Percentiles rank a stretch among this genome's conserved stretches.
phyloP scores from a whole-genome alignment of 78 protist species.

The Dictyostelium firmibasis region DNA sequence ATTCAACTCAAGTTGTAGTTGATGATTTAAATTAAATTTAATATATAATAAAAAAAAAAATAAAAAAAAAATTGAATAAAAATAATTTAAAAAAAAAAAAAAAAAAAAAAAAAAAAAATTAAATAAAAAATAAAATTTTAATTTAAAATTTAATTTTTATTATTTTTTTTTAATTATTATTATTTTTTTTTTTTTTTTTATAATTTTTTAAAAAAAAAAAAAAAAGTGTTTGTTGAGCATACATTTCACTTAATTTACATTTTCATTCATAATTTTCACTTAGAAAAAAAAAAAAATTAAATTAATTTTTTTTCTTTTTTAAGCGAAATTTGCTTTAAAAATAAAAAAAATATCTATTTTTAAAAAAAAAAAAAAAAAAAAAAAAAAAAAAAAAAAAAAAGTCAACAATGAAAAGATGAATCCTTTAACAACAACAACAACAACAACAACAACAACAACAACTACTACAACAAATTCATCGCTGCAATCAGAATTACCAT shows the following conservation, averaged over 20 bases:
- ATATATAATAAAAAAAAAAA: background rate
- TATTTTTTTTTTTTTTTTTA: no score
- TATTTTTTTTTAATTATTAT: no score
- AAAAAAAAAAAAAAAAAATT: background rate
- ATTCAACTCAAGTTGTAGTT: slow-evolving; percentile 4
- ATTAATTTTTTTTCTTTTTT: no score
- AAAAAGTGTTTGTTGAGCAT: background rate
- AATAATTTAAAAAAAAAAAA: background rate
- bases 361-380: background rate
- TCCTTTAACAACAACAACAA: background rate
- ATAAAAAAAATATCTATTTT: no score
- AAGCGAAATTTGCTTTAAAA: background rate
- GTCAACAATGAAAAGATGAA: background rate
- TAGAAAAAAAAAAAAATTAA: no score
- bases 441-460: background rate
- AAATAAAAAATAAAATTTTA: no score
- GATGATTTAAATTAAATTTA: background rate
- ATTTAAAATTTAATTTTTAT: no score
- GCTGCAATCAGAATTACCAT: background rate
- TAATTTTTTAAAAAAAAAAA: no score
- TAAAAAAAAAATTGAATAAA: background rate
- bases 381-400: background rate
- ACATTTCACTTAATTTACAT: background rate
- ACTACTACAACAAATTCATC: background rate
- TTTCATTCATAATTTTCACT: background rate